Base-by-base conservation (phyloP, 1,284 basidiomycete species). In the Coriolopsis trogii region DNA sequence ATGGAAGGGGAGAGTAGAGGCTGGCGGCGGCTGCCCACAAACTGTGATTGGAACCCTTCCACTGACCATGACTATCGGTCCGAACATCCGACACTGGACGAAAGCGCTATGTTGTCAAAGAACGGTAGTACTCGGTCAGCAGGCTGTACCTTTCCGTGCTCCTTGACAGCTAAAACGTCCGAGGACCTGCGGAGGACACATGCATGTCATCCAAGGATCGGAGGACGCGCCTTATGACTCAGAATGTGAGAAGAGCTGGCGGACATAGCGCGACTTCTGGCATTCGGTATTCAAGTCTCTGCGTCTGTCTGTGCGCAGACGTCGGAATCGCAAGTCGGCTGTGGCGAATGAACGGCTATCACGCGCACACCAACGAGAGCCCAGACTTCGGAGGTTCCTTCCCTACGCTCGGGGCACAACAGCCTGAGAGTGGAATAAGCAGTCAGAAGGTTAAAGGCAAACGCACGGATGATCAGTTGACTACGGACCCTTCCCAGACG, bases 401-500 rank as follows among this genome's bases (percentile, higher is more conserved):
- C 42, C 31, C 26, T 10, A 18, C 16, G 9, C n/a, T 9, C 18
- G 12, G 15, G 20, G 6, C 18, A 26, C n/a, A n/a, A n/a, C n/a
- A n/a, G n/a, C n/a, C 15, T 24, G 15, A 5, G 23, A 26, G 21
- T 13, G 3, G 23, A 34, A 25, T 10, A 34, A 34, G 42, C 42
- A 51, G 49, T 54, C 51, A 51, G 53, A 59, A 59, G 53, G 51
- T 37, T 59, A 59, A 59, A 59, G 53, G 41, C 51, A 59, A 55
- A 59, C 21, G 24, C 41, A 49, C 50, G 26, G 13, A 39, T 33
- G 48, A 53, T 55, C 57, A 59, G n/a, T 59, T 55, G 57, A 59
- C 57, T 55, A 15, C 21, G 16, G 24, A 41, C 18, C 34, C 41
- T 53, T 51, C 56, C 30, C 49, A 46, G 41, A 55, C 10, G n/a